Percentiles rank a stretch among this genome's conserved stretches.
Conservation (phyloP, 2,329 filamentous ascomycete species). For the Erysiphe pulchra region DNA sequence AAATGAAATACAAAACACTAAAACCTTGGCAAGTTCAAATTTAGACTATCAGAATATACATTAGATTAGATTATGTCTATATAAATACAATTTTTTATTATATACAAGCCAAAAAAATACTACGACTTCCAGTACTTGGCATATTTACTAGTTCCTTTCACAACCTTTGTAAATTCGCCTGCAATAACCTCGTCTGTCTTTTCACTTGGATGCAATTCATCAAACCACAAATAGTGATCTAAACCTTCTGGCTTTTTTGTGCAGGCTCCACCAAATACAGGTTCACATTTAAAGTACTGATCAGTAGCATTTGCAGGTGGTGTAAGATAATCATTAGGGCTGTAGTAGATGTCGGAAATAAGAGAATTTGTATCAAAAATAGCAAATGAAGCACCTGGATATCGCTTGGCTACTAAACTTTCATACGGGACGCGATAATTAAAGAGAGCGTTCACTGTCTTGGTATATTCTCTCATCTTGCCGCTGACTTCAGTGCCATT, state of each 20-base stretch:
- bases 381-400: constrained; percentile 33
- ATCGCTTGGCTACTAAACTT: constrained; percentile 19
- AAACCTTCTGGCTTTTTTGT: constrained; percentile 14
- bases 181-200: constrained; percentile 32
- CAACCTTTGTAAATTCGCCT: constrained; percentile 26
- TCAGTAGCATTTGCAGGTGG: constrained; percentile 35
- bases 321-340: constrained; percentile 34
- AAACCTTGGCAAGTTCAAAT: neutral
- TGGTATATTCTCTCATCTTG: constrained; percentile 25
- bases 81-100: neutral
- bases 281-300: constrained; percentile 27
- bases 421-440: constrained; percentile 24
- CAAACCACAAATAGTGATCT: constrained; percentile 46
- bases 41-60: neutral
- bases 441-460: constrained; percentile 22
- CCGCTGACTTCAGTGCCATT: constrained; percentile 21
- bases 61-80: neutral
- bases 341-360: constrained; percentile 35
- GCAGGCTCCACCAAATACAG: constrained; percentile 14
- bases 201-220: constrained; percentile 46
- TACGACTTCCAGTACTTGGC: constrained; percentile 11
- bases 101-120: neutral
- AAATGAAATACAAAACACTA: no score
- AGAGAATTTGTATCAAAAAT: constrained; percentile 41
- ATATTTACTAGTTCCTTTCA: constrained; percentile 19